A percentile compares a stretch with the other conserved stretches of the same genome.
Evolutionary conservation across 2,329 filamentous ascomycete genomes (phyloP).

Genomic region (Penicillium sp.): DNA sequence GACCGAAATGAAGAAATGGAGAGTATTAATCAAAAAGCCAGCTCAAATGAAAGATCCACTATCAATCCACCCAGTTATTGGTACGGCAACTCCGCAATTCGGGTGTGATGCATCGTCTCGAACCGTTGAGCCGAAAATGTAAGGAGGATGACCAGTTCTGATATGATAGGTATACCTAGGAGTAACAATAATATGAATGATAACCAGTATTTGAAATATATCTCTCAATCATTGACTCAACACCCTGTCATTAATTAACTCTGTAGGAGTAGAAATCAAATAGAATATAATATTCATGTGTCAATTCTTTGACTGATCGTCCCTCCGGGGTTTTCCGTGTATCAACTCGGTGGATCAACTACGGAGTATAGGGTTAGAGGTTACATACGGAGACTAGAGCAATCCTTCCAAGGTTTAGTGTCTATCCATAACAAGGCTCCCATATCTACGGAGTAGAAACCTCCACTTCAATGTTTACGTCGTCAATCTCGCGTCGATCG

Average conservation of each 20-base stretch:
- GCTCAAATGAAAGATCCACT: neutral
- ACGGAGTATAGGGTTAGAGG: neutral
- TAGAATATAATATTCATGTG: neutral
- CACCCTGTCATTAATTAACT: too few relatives aligned
- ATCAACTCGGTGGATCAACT: slow-evolving; percentile 5
- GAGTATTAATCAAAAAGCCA: neutral
- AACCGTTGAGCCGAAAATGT: slow-evolving; percentile 4
- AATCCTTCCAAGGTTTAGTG: neutral
- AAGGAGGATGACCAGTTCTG: neutral
- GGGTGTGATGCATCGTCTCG: slow-evolving; percentile 8
- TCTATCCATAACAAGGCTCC: neutral
- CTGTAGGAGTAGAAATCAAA: neutral
- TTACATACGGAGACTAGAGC: slow-evolving; percentile 1
- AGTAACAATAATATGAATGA: neutral
- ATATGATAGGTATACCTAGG: slow-evolving; percentile 6
- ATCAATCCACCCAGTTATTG: neutral
- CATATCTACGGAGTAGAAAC: neutral
- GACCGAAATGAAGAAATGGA: neutral
- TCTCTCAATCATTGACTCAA: neutral
- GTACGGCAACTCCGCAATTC: slow-evolving; percentile 5
- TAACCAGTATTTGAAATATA: neutral
- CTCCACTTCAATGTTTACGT: slow-evolving; percentile 2
- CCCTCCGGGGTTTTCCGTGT: neutral
- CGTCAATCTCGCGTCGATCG: slow-evolving; percentile 20
- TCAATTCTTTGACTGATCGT: neutral